Percentiles rank a stretch among this genome's conserved stretches.
Evolutionary conservation across 2,329 filamentous ascomycete species (phyloP).

Genomic region (Capronia epimyces): DNA sequence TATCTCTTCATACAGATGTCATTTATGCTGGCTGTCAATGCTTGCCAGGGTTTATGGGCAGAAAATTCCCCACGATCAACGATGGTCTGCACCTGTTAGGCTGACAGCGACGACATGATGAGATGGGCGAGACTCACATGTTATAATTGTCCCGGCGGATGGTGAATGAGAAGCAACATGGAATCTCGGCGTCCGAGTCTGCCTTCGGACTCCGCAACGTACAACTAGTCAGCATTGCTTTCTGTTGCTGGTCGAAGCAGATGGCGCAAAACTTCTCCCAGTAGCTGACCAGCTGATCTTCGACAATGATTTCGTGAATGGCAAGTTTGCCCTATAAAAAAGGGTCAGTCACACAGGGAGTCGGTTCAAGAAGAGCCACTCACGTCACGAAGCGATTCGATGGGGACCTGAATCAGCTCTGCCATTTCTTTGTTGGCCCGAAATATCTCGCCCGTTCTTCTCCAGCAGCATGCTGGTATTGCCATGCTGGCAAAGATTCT

Average conservation of each 20-base stretch:
- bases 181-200: constrained; percentile 65
- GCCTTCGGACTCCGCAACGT: constrained; percentile 76
- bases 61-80: constrained; percentile 92
- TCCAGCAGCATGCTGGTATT: constrained; percentile 94
- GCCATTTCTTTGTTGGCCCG: constrained; percentile 98
- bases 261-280: constrained; percentile 99
- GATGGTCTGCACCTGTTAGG: constrained; percentile 62
- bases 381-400: constrained; percentile 85
- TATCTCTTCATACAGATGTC: neutral
- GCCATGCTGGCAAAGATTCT: constrained; percentile 99
- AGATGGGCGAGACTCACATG: constrained; percentile 61
- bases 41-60: constrained; percentile 58
- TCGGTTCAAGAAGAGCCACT: constrained; percentile 37
- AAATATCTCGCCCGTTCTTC: constrained; percentile 94
- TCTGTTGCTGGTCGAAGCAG: constrained; percentile 88
- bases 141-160: constrained; percentile 93
- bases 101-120: neutral
- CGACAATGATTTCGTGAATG: constrained; percentile 89
- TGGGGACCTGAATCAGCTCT: constrained; percentile 85
- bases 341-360: neutral
- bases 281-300: constrained; percentile 91
- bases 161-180: constrained; percentile 96
- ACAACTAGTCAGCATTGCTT: constrained; percentile 91
- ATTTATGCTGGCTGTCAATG: constrained; percentile 11
- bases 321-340: constrained; percentile 74